A percentile compares a stretch with the other conserved stretches of the same genome.
phyloP scores from a whole-genome alignment of 257 asterid genomes.

The Solanum bulbocastanum region DNA sequence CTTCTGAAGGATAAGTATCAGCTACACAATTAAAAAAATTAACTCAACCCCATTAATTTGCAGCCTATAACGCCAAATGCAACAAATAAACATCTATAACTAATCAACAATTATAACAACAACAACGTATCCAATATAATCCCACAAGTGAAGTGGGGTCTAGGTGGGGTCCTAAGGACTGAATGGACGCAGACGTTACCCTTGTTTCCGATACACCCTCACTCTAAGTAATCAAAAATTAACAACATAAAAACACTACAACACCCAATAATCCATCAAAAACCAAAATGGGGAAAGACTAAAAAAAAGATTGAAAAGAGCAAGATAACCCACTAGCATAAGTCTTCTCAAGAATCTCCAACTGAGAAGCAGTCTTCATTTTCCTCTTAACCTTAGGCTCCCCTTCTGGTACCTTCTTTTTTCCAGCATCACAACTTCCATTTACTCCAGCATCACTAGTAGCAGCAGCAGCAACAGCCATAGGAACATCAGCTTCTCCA shows the following conservation, averaged over 20 bases:
- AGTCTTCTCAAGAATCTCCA: conserved; percentile 72
- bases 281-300: background rate
- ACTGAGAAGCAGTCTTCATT: conserved; percentile 87
- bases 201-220: background rate
- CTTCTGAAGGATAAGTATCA: conserved; percentile 79
- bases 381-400: conserved; percentile 64
- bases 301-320: background rate
- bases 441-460: conserved; percentile 1
- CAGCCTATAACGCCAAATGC: background rate
- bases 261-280: background rate
- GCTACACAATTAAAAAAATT: conserved; percentile 23
- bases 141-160: background rate
- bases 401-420: conserved; percentile 35
- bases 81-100: background rate
- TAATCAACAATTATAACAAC: background rate
- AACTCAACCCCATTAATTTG: background rate
- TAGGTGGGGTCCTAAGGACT: background rate
- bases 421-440: conserved; percentile 27
- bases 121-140: background rate
- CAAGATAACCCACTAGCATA: conserved; percentile 50
- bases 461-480: conserved; percentile 6
- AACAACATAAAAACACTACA: background rate
- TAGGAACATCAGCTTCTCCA: conserved; percentile 4
- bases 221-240: background rate
- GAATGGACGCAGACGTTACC: background rate